Conservation (phyloP, 2,329 filamentous ascomycete genomes). For the Phyllosticta ampelicida region DNA sequence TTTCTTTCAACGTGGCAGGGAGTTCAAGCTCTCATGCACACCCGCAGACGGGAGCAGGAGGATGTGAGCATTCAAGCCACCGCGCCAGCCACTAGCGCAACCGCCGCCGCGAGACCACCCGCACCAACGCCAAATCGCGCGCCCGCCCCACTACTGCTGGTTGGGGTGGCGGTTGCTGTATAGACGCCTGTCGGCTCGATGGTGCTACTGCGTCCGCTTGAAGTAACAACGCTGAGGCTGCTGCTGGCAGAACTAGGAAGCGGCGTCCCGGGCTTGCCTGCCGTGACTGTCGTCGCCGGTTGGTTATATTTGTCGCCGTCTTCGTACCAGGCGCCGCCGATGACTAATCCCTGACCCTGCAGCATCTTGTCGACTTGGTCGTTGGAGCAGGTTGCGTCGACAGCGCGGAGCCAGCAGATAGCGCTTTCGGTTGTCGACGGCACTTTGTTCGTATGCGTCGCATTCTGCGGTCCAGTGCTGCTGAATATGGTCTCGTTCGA, state of each 20-base stretch:
- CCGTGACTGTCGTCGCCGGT: constrained; percentile 11
- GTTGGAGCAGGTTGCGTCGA: constrained; percentile 41
- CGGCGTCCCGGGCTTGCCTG: constrained; percentile 6
- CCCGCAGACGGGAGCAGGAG: too few relatives aligned
- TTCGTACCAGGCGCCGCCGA: constrained; percentile 16
- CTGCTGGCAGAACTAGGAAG: neutral
- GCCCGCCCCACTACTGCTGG: neutral
- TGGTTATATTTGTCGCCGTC: constrained; percentile 11
- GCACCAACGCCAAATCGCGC: neutral
- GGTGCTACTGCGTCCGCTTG: constrained; percentile 1
- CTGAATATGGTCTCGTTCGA: constrained; percentile 25
- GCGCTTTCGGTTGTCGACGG: constrained; percentile 36
- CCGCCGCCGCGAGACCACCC: neutral
- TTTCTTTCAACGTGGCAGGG: too few relatives aligned
- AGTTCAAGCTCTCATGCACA: too few relatives aligned
- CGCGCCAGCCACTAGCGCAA: constrained; percentile 1
- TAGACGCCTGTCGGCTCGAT: constrained; percentile 12
- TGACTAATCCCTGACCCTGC: constrained; percentile 32
- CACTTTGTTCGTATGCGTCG: constrained; percentile 45
- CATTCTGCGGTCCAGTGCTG: constrained; percentile 47
- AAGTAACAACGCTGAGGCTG: neutral
- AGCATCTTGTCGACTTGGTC: constrained; percentile 40
- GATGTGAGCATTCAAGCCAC: neutral
- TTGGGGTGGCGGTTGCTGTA: constrained; percentile 11
- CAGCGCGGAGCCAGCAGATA: constrained; percentile 51